Evolutionary conservation across 192 early-diverging fungal species (phyloP).

Genomic region (Obelidium mucronatum): DNA sequence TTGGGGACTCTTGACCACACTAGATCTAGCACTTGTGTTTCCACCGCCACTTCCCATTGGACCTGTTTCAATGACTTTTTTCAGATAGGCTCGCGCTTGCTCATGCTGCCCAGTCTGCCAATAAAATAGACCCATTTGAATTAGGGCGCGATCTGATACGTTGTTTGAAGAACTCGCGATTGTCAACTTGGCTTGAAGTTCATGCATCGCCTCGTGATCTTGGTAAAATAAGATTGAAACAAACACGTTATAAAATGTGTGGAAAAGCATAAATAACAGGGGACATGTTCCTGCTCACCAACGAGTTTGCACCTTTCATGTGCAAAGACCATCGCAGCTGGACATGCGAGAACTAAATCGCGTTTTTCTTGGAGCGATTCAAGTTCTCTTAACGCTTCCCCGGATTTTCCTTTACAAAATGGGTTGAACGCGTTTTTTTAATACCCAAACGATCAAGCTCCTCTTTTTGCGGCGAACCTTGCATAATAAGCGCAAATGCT

Average conservation of each 20-base stretch:
- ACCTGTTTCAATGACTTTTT: slow-evolving; percentile 31
- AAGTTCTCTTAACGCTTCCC: slow-evolving; percentile 53
- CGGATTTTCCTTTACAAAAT: slow-evolving; percentile 39
- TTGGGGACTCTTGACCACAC: slow-evolving; percentile 12
- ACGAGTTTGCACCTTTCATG: slow-evolving; percentile 56
- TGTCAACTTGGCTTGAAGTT: slow-evolving; percentile 57
- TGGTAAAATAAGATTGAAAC: background rate
- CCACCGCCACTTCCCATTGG: background rate
- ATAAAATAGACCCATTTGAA: slow-evolving; percentile 50
- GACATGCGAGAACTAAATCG: slow-evolving; percentile 51
- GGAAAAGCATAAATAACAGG: background rate
- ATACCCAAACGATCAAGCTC: no score
- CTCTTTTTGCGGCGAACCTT: slow-evolving; percentile 31
- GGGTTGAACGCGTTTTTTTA: background rate
- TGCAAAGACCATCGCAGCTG: slow-evolving; percentile 56
- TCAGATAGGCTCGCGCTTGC: slow-evolving; percentile 38
- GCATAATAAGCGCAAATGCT: slow-evolving; percentile 40
- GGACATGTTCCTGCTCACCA: slow-evolving; percentile 35
- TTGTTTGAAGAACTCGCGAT: slow-evolving; percentile 42
- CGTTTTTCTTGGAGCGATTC: slow-evolving; percentile 56
- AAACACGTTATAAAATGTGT: slow-evolving; percentile 8
- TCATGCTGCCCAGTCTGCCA: slow-evolving; percentile 43
- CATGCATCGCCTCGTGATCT: slow-evolving; percentile 59
- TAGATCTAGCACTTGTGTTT: background rate
- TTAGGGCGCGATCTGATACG: slow-evolving; percentile 32